A percentile compares a stretch with the other conserved stretches of the same genome.
Conservation (phyloP, 306 rosid species). For the Cucumis hystrix region DNA sequence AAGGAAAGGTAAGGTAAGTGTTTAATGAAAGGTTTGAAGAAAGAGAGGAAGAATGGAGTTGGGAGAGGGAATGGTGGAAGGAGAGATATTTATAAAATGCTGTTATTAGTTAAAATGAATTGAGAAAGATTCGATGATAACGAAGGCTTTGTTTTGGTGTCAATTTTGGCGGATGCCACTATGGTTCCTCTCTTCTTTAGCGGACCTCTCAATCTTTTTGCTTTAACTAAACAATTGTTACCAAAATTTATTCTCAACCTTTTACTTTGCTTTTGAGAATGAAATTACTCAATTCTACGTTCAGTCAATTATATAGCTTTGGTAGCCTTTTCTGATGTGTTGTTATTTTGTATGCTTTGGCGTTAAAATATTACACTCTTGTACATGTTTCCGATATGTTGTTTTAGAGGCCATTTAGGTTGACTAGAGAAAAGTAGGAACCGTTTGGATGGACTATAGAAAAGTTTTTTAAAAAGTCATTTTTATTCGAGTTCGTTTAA, state of each 20-base stretch:
- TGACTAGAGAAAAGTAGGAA: no score
- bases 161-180: background rate
- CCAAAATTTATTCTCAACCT: background rate
- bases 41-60: background rate
- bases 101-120: background rate
- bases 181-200: background rate
- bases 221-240: background rate
- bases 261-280: background rate
- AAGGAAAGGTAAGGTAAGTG: background rate
- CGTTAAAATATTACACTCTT: no score
- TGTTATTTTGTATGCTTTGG: no score
- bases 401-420: no score
- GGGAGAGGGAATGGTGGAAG: background rate
- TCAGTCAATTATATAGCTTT: no score
- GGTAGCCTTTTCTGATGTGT: no score
- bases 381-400: no score
- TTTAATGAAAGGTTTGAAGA: background rate
- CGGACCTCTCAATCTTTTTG: background rate
- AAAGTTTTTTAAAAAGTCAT: no score
- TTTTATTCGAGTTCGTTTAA: no score
- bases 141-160: background rate
- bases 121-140: background rate
- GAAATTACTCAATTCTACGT: background rate
- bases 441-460: no score
- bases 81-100: background rate